phyloP scores from a whole-genome alignment of 2,329 filamentous ascomycete genomes.

The Talaromyces sp. region DNA sequence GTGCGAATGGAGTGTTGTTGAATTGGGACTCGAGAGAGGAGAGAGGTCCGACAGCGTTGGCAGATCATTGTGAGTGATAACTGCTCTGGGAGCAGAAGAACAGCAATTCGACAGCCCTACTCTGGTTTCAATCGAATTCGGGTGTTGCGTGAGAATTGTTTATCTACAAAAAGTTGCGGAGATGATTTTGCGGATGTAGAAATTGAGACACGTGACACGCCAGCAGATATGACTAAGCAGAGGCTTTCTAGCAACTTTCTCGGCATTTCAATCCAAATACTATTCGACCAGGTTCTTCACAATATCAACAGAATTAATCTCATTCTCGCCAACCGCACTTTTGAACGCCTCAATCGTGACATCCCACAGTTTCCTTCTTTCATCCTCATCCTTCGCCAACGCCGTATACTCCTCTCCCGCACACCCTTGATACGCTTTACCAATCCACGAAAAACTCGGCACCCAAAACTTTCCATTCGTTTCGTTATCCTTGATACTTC shows the following conservation, averaged over 20 bases:
- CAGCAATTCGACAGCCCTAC: too few species aligned
- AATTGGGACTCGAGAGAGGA: slow-evolving; percentile 34
- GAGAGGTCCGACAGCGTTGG: slow-evolving; percentile 36
- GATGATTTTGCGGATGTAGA: background rate
- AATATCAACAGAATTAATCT: slow-evolving; percentile 7
- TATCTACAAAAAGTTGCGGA: slow-evolving; percentile 1
- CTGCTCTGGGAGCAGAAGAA: background rate
- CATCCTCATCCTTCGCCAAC: slow-evolving; percentile 8
- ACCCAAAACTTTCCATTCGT: slow-evolving; percentile 6
- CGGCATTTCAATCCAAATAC: background rate
- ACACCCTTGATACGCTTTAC: slow-evolving; percentile 8
- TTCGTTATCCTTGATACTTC: slow-evolving; percentile 1
- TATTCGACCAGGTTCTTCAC: slow-evolving; percentile 6
- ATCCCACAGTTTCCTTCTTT: slow-evolving; percentile 8
- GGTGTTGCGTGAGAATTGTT: background rate
- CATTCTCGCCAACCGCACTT: slow-evolving; percentile 10
- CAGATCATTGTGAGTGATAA: slow-evolving; percentile 34
- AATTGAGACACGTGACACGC: background rate
- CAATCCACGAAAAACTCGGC: slow-evolving; percentile 6
- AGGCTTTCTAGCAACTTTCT: background rate
- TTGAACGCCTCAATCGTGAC: slow-evolving; percentile 7
- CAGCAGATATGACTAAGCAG: slow-evolving; percentile 3
- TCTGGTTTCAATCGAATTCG: background rate
- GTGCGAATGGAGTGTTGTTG: slow-evolving; percentile 27
- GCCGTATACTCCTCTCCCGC: slow-evolving; percentile 8